Percentiles rank a stretch among this genome's conserved stretches.
Evolutionary conservation across 2,329 filamentous ascomycete species (phyloP).

Genomic region (Nigrograna mackinnonii): DNA sequence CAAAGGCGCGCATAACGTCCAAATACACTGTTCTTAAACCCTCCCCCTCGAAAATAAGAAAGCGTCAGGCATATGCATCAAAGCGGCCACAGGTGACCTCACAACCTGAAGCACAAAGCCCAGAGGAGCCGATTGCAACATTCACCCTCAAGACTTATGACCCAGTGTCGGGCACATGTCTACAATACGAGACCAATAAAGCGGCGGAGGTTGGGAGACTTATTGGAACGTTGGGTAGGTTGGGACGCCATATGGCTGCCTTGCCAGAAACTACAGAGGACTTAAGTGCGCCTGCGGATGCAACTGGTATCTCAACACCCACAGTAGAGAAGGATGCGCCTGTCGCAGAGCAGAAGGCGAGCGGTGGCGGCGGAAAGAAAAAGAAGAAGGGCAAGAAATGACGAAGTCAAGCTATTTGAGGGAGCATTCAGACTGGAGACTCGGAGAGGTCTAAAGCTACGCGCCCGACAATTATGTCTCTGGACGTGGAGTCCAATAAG

Average conservation of each 20-base stretch:
- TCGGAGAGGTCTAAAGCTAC: slow-evolving; percentile 4
- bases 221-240: slow-evolving; percentile 72
- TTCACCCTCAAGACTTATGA: slow-evolving; percentile 91
- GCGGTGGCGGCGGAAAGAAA: slow-evolving; percentile 49
- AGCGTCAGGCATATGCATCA: slow-evolving; percentile 35
- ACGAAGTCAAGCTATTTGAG: slow-evolving; percentile 11
- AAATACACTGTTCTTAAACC: slow-evolving; percentile 76
- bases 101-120: slow-evolving; percentile 25
- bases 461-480: no score
- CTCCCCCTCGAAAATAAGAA: slow-evolving; percentile 32
- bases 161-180: slow-evolving; percentile 74
- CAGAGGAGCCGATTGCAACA: slow-evolving; percentile 53
- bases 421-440: neutral
- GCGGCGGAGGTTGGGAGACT: slow-evolving; percentile 86
- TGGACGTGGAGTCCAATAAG: no score
- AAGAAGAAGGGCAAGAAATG: slow-evolving; percentile 57
- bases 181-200: slow-evolving; percentile 93
- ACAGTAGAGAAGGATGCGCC: slow-evolving; percentile 35
- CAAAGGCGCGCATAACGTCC: slow-evolving; percentile 85
- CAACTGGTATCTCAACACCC: slow-evolving; percentile 33
- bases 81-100: slow-evolving; percentile 32
- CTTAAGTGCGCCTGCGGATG: slow-evolving; percentile 32
- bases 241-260: slow-evolving; percentile 68
- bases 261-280: slow-evolving; percentile 48
- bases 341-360: slow-evolving; percentile 11